Base-by-base conservation (phyloP, 495 filamentous ascomycete genomes). In the Friedmanniomyces simplex region DNA sequence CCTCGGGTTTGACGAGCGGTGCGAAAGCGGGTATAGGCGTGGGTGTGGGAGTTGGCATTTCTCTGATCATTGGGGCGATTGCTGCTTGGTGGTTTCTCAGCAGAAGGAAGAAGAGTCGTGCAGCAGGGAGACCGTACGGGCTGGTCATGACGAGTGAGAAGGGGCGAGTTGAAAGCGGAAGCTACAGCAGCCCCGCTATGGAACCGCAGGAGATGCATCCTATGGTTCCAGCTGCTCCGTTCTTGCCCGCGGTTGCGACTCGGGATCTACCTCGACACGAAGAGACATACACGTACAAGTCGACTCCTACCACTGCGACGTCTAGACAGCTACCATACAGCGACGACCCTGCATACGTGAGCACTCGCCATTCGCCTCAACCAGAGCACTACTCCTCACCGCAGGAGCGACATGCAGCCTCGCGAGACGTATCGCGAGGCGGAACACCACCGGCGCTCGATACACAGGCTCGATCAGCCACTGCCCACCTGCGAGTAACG, bases 21-120 rank as follows among this genome's bases (percentile, higher is more conserved):
- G 56, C 21, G 5, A 53, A 52, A 22, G 48, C 30, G 8, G 56
- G 56, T 24, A 20, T 58, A 7, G 56, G 56, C 12, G 26, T 53
- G 14, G 56, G 56, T 6, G 36, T 53, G 1, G 56, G 32, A 20
- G 1, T 58, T 1, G 56, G 48, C 10, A 24, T 57, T 18, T 45
- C 46, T 1, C 18, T 58, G 1, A 28, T 58, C 10, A 16, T 58
- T 11, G 36, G 21, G 2, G 28, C 18, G 5, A 45, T 52, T 34
- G 56, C 49, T 8, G 48, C 49, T 26, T 36, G 18, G 18, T 52
- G 21, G 11, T 18, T 58, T 16, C 10, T 52, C 6, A 43, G 16
- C 12, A 58, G 39, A 30, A 21, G 47, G 20, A 52, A 48, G 18
- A 52, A 45, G 39, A 39, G 20, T 12, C 47, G 48, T 6, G 26